phyloP scores from a whole-genome alignment of 768 basidiomycete genomes.

The Lentinus brumalis region DNA sequence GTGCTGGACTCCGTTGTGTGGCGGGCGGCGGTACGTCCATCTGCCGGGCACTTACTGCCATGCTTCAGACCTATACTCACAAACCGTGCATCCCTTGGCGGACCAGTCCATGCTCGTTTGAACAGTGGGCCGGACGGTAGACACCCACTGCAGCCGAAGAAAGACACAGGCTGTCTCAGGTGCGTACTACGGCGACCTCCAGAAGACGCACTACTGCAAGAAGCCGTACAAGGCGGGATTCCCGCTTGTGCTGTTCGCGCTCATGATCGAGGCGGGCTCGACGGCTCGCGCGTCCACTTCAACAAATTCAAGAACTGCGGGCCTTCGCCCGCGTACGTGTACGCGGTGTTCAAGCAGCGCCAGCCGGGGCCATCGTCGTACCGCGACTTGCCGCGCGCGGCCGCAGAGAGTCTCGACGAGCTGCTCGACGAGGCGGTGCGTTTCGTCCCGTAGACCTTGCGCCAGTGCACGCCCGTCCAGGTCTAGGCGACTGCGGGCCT shows the following conservation, averaged over 20 bases:
- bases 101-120: too few relatives aligned
- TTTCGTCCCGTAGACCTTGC: conserved; percentile 69
- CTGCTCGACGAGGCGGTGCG: conserved; percentile 79
- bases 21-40: too few relatives aligned
- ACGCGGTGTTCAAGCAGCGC: conserved; percentile 87
- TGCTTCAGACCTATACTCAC: too few relatives aligned
- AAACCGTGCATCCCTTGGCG: too few relatives aligned
- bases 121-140: too few relatives aligned
- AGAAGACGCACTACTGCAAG: conserved; percentile 73
- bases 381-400: conserved; percentile 57
- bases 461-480: conserved; percentile 79
- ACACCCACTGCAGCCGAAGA: too few relatives aligned
- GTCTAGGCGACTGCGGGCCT: conserved; percentile 94
- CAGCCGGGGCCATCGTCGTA: conserved; percentile 79
- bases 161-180: too few relatives aligned
- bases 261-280: conserved; percentile 98
- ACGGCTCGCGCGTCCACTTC: conserved; percentile 95
- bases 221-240: conserved; percentile 47
- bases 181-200: conserved; percentile 75
- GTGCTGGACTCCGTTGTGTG: too few relatives aligned
- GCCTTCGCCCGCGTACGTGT: conserved; percentile 77
- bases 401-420: conserved; percentile 76
- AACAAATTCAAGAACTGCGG: conserved; percentile 97
- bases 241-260: conserved; percentile 83
- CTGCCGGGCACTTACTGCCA: too few relatives aligned